Base-by-base conservation (phyloP, 305 asterid species). In the Fraxinus platypoda region DNA sequence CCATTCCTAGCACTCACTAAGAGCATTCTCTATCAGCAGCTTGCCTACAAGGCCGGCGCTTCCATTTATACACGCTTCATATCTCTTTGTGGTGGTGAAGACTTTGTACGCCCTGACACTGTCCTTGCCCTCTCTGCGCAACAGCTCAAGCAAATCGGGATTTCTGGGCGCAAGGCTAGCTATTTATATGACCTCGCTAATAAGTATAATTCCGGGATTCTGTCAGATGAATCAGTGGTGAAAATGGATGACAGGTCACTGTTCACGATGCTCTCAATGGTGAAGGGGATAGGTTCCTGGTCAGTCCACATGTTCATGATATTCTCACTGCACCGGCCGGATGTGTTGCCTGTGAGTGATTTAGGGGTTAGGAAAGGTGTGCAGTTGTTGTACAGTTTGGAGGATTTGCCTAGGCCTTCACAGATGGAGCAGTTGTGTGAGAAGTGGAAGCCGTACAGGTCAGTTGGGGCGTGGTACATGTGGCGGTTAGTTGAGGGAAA, bases 261-360 rank as follows among this genome's bases (percentile, higher is more conserved):
- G 88, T 94, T 92, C 87, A 92, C 97, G 0, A 93, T 94, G 98
- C 93, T 96, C 12, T 91, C 98, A 1, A 96, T 94, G 98, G 99
- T 96, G 81, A 96, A 96, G 84, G 99, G 99, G 35, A 96, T 96
- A 64, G 99, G 99, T 41, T 91, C 98, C 0, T 96, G 99, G 99
- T 94, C 98, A 8, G 99, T 96, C 33, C 98, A 96, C 76, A 96
- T 96, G 99, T 96, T 96, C 80, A 96, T 96, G 99, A 92, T 96
- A 21, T 96, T 92, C 82, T 94, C 98, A 2, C 87, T 96, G 81
- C 97, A 94, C 35, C 88, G 99, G 82, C 98, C 98, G 4, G 99
- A 96, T 91, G 98, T 96, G 76, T 89, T 96, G 89, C 99, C 98
- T 0, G 97, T 92, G 33, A 94, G 99, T 68, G 99, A 96, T 71